These are phyloP conservation scores for Yarrowia galli DNA, from an alignment of 1,139 yeast species.

Conservation along the genomic window DNA sequence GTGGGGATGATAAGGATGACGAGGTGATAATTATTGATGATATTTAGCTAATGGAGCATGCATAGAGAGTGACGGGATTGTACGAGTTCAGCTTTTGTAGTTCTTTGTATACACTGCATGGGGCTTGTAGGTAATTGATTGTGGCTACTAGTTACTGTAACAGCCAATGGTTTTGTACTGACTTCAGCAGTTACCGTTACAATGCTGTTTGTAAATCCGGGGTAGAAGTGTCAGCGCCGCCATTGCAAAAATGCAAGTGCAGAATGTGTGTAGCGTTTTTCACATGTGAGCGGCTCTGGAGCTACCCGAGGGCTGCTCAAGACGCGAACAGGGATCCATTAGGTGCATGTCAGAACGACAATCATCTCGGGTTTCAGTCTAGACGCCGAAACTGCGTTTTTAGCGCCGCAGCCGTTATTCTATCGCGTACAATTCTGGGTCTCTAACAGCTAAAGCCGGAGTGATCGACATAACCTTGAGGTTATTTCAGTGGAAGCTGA, in stretches of 20 bases:
- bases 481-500: background rate
- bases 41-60: conserved; percentile 33
- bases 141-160: too few relatives aligned
- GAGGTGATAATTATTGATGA: conserved; percentile 29
- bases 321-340: too few relatives aligned
- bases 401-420: background rate
- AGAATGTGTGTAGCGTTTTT: conserved; percentile 13
- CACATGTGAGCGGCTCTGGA: background rate
- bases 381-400: background rate
- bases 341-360: too few relatives aligned
- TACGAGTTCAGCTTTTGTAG: too few relatives aligned
- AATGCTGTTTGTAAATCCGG: background rate
- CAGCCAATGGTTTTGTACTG: too few relatives aligned
- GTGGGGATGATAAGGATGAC: conserved; percentile 2
- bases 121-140: too few relatives aligned
- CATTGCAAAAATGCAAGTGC: background rate
- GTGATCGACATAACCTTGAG: conserved; percentile 18
- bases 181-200: too few relatives aligned
- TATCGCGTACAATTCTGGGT: too few relatives aligned
- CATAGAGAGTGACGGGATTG: conserved; percentile 16
- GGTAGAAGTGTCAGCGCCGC: background rate
- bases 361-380: background rate
- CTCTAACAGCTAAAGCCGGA: conserved; percentile 29
- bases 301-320: background rate
- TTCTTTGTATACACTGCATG: too few relatives aligned